phyloP scores from a whole-genome alignment of 2,329 filamentous ascomycete genomes.

The Phialocephala subalpina region DNA sequence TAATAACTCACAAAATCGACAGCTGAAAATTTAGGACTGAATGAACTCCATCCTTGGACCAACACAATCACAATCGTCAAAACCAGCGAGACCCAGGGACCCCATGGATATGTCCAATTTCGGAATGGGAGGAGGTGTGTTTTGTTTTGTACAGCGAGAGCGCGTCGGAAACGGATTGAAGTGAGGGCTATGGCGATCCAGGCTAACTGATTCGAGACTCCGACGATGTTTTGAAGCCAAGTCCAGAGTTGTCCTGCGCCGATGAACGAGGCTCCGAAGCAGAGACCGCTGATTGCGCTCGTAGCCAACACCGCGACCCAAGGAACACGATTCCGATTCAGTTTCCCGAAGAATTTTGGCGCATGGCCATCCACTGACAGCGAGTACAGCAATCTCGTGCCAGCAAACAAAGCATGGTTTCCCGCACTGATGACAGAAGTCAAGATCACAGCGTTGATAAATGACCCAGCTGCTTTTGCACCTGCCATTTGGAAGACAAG shows the following conservation, averaged over 20 bases:
- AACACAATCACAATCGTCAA: constrained; percentile 68
- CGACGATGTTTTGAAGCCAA: constrained; percentile 73
- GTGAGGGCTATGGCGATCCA: constrained; percentile 72
- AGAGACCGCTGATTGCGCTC: constrained; percentile 61
- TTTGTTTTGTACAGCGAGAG: constrained; percentile 63
- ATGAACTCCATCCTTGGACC: constrained; percentile 69
- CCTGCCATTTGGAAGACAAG: constrained; percentile 68
- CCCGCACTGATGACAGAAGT: constrained; percentile 65
- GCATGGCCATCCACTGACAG: constrained; percentile 63
- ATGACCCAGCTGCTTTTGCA: constrained; percentile 59
- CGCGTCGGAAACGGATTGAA: constrained; percentile 70
- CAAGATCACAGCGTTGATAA: constrained; percentile 69
- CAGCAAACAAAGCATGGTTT: constrained; percentile 66
- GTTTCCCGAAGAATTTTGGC: constrained; percentile 58
- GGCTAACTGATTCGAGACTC: constrained; percentile 72
- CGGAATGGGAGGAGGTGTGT: constrained; percentile 69
- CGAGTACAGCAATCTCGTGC: constrained; percentile 63
- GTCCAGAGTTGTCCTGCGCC: constrained; percentile 71
- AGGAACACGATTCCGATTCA: constrained; percentile 59
- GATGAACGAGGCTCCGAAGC: constrained; percentile 71
- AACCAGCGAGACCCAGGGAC: constrained; percentile 62
- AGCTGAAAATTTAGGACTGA: constrained; percentile 63
- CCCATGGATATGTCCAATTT: constrained; percentile 72
- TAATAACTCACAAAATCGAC: constrained; percentile 72
- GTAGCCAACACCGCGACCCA: constrained; percentile 63